phyloP scores from a whole-genome alignment of 768 basidiomycete genomes.

The Trametes villosa region DNA sequence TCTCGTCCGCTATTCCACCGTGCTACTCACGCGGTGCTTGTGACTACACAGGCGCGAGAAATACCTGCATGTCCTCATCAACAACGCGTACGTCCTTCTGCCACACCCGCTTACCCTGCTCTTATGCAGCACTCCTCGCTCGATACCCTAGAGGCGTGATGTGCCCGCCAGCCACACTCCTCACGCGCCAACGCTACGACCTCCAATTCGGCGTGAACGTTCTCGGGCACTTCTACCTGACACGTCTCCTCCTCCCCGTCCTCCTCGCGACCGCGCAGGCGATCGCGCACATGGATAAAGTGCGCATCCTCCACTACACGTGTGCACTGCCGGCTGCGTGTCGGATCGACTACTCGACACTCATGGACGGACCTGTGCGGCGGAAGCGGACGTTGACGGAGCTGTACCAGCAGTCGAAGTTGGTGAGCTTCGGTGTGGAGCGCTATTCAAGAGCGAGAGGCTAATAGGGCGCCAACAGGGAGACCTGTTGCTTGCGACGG shows the following conservation, averaged over 20 bases:
- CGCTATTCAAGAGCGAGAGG: not conserved
- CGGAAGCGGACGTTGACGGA: conserved; percentile 11
- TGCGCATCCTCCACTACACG: conserved; percentile 46
- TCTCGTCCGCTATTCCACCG: too few species aligned
- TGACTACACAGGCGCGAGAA: too few species aligned
- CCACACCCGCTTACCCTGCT: not conserved
- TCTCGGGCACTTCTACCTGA: conserved; percentile 40
- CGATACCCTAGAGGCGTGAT: conserved; percentile 50
- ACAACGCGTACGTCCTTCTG: conserved; percentile 49
- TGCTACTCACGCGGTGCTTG: too few species aligned
- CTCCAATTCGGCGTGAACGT: conserved; percentile 61
- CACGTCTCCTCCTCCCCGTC: conserved; percentile 53
- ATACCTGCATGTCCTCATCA: conserved; percentile 56
- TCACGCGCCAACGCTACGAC: conserved; percentile 55
- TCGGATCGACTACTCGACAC: too few species aligned
- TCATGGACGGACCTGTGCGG: conserved; percentile 34
- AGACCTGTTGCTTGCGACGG: conserved; percentile 36
- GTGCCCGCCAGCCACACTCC: conserved; percentile 43
- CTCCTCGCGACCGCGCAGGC: conserved; percentile 45
- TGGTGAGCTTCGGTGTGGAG: conserved; percentile 38
- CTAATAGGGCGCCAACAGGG: not conserved
- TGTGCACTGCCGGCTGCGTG: conserved; percentile 43
- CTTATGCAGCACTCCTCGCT: not conserved
- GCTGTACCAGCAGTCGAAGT: conserved; percentile 46
- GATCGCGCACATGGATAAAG: conserved; percentile 51